Evolutionary conservation across 2,329 filamentous ascomycete genomes (phyloP).

Genomic region (Fusarium sacchari): DNA sequence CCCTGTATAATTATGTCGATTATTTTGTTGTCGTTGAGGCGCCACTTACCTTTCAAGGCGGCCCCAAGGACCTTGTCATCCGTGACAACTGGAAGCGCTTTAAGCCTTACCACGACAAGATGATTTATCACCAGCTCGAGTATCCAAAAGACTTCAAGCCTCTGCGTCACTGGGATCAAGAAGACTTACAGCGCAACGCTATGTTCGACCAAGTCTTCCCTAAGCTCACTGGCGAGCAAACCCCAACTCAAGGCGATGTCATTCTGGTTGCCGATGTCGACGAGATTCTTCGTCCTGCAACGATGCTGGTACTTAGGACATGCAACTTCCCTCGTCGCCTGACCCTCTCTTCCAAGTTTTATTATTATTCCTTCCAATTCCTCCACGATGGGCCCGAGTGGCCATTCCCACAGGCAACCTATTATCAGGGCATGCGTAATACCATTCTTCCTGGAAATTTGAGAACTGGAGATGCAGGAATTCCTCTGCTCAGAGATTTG

Average conservation of each 20-base stretch:
- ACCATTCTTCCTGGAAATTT: slow-evolving; percentile 66
- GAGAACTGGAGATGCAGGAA: slow-evolving; percentile 57
- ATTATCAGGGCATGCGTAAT: slow-evolving; percentile 52
- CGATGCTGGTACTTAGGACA: slow-evolving; percentile 58
- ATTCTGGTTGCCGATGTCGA: slow-evolving; percentile 70
- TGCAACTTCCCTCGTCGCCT: slow-evolving; percentile 64
- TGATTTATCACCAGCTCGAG: slow-evolving; percentile 67
- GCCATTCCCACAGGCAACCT: slow-evolving; percentile 69
- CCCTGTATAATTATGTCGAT: slow-evolving; percentile 67
- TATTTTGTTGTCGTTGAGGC: slow-evolving; percentile 73
- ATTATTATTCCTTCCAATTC: slow-evolving; percentile 69
- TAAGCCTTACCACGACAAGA: slow-evolving; percentile 64
- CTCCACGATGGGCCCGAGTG: slow-evolving; percentile 55
- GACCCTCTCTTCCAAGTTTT: slow-evolving; percentile 62
- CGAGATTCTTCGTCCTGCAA: slow-evolving; percentile 65
- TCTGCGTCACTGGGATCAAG: slow-evolving; percentile 58
- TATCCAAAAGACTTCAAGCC: slow-evolving; percentile 55
- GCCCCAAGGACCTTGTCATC: slow-evolving; percentile 64
- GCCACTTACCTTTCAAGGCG: slow-evolving; percentile 65
- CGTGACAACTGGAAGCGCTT: slow-evolving; percentile 64
- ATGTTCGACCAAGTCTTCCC: slow-evolving; percentile 68
- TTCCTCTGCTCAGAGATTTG: slow-evolving; percentile 50
- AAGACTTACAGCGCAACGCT: slow-evolving; percentile 64
- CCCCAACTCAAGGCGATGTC: slow-evolving; percentile 61
- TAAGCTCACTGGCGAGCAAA: slow-evolving; percentile 52